Conservation (phyloP, 257 asterid genomes). For the Striga asiatica region DNA sequence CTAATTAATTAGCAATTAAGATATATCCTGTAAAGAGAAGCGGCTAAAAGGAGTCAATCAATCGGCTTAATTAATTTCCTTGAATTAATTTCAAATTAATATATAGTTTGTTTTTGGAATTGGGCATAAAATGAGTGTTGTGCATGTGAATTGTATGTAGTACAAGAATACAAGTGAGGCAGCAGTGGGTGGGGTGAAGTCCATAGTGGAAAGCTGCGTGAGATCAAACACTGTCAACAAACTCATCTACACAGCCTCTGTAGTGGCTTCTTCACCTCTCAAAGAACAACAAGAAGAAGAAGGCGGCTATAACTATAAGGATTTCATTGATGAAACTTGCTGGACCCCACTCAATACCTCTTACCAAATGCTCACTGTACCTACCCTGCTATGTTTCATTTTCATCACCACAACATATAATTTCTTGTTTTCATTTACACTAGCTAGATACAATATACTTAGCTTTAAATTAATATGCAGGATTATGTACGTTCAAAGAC, state of each 20-base stretch:
- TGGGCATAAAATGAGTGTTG: no score
- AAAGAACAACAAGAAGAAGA: no score
- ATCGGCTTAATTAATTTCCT: no score
- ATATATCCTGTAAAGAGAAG: no score
- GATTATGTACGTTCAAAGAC: constrained; percentile 41
- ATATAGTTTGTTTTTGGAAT: no score
- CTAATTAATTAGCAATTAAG: no score
- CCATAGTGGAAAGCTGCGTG: constrained; percentile 24
- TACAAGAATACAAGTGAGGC: constrained; percentile 42
- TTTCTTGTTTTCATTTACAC: no score
- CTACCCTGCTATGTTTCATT: not conserved
- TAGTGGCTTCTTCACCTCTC: constrained; percentile 36
- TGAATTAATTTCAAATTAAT: no score
- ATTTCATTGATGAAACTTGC: constrained; percentile 43
- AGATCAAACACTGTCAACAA: constrained; percentile 28
- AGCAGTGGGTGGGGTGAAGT: constrained; percentile 30
- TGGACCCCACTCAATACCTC: constrained; percentile 47
- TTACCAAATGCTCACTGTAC: constrained; percentile 7
- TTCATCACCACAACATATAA: no score
- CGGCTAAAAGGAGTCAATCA: no score
- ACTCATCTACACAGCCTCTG: constrained; percentile 39
- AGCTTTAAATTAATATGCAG: constrained; percentile 23
- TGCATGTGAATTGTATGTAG: no score
- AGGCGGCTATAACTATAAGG: constrained; percentile 31
- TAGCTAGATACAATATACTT: no score